Evolutionary conservation across 805 yeast species (phyloP).

Genomic region (Pichia membranifaciens): DNA sequence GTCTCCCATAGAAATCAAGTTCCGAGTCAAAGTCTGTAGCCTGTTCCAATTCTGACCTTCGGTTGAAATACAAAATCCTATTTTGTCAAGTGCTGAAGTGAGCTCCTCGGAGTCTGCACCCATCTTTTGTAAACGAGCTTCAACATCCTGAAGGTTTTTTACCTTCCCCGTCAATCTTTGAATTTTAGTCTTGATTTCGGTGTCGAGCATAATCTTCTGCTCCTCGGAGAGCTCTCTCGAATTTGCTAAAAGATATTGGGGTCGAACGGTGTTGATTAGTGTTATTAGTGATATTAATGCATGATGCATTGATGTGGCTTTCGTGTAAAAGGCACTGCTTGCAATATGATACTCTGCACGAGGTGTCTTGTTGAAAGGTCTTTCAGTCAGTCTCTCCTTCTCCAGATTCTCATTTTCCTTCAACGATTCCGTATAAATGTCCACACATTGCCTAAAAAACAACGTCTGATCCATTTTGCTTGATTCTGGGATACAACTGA

Average conservation of each 20-base stretch:
- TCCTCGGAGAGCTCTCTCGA: slow-evolving; percentile 22
- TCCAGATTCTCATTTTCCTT: neutral
- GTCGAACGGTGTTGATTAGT: slow-evolving; percentile 27
- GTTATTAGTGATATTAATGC: slow-evolving; percentile 3
- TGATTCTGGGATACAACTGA: neutral
- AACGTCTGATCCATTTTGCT: slow-evolving; percentile 3
- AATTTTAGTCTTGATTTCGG: slow-evolving; percentile 24
- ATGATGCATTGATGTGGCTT: slow-evolving; percentile 3
- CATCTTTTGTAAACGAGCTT: neutral
- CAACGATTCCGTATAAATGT: slow-evolving; percentile 1
- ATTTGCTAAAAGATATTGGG: slow-evolving; percentile 31
- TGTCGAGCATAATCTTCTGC: slow-evolving; percentile 26
- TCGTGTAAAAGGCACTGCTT: slow-evolving; percentile 6
- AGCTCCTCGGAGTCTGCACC: slow-evolving; percentile 4
- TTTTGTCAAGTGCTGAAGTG: neutral
- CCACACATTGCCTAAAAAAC: slow-evolving; percentile 9
- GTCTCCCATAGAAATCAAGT: slow-evolving; percentile 30
- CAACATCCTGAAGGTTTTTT: slow-evolving; percentile 21
- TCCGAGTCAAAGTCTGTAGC: slow-evolving; percentile 38
- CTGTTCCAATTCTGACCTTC: slow-evolving; percentile 12
- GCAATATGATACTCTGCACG: neutral
- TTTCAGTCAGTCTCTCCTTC: neutral
- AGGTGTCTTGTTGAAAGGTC: neutral
- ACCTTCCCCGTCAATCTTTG: slow-evolving; percentile 19
- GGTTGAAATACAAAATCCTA: neutral